Evolutionary conservation across 106 monocot species (phyloP), one percentile per base, ranked within the genome.

Genomic region (Apostasia shenzhenica): DNA sequence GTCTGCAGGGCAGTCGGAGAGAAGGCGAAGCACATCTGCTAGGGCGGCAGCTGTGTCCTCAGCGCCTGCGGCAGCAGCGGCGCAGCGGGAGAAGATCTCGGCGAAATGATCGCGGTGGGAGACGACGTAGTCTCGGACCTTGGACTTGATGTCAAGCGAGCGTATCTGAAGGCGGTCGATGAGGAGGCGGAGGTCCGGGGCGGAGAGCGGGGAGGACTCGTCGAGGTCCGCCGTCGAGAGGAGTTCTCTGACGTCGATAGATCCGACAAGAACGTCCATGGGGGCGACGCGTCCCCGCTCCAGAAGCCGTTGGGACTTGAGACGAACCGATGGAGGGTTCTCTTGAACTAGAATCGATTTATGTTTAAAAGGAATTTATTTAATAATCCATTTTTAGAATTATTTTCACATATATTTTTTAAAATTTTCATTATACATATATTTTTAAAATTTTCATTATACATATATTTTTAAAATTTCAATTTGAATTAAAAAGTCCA

Each of bases 141-240:
- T 73, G 71, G 75, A 68, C 57, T 92, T 84, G 80, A 97, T 82
- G 48, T 79, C 80, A 68, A 83, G 78, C 40, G 95, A 92, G 2
- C 85, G 95, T 67, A 72, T 66, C 52, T 86, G 76, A 77, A 97
- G 89, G 74, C 89, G 92, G 74, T 92, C 84, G 69, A 92, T 80
- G 71, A 92, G 81, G 68, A 97, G 86, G 82, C 85, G 92, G 75
- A 97, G 95, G 68, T 97, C 95, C 1, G 95, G 95, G 10, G 92
- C 88, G 50, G 95, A 86, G 67, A 97, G 88, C 0, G 92, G 91
- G 2, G 89, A 82, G 41, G 86, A 26, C 55, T 61, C 84, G 67
- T 80, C 80, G 67, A 77, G 65, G 54, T 68, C 82, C 10, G 69
- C 46, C 48, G 77, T 70, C 41, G 92, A 78, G 46, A 97, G 95